Evolutionary conservation across 306 rosid genomes (phyloP), one percentile per base, ranked within the genome.

Genomic region (Canavalia ensiformis): DNA sequence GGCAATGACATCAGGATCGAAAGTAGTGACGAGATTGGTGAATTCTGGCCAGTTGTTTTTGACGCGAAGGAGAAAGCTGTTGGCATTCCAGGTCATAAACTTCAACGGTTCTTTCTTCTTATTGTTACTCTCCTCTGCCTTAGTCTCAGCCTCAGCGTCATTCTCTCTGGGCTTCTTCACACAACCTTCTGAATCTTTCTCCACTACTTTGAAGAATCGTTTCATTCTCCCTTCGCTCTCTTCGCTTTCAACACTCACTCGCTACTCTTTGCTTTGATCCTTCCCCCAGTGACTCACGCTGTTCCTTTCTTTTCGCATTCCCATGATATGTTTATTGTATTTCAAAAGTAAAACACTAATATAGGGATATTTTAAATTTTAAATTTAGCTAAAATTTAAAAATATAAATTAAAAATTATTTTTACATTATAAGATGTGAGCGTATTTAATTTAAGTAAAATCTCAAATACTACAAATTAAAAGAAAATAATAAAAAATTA

Each of bases 51-150:
- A 93, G 70, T 90, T 84, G 89, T 93, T 95, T 87, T 95, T 93
- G 2, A 95, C 86, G 13, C 98, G 91, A 63, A 95, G 96, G 66
- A 90, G 87, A 82, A 95, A 89, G 67, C 98, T 95, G 77, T 95
- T 95, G 7, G 99, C 98, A 83, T 95, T 95, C 99, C 99, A 95
- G n/a, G 94, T 93, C 72, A 95, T 0, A 79, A 95, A 91, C 87
- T 93, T 95, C 62, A 87, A 82, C 0, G 99, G 99, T 66, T 91
- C 98, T 71, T 87, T 89, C 83, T 86, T 91, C 59, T 66, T 66
- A 1, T 44, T 44, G 6, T 25, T 28, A 10, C 62, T 80, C 51
- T 83, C 82, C 56, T 72, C 78, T 49, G 0, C 47, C 47, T 80
- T 73, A 34, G 0, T 41, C 3, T 83, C 41, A 7, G 80, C 46